Evolutionary conservation across 805 yeast genomes (phyloP).

Genomic region (Metschnikowia noctiluminum): DNA sequence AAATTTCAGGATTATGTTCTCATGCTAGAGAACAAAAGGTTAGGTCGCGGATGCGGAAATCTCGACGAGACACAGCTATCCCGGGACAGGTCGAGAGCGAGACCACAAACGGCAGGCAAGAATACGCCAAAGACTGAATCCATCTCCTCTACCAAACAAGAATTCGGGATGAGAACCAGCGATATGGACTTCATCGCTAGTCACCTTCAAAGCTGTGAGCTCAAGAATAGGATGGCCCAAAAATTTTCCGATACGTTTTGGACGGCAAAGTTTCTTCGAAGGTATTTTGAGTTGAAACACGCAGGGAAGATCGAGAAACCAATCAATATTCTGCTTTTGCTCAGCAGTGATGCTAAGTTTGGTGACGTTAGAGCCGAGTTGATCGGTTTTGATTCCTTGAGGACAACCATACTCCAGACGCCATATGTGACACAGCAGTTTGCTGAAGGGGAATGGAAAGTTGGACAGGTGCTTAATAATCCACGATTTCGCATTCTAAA

Average conservation of each 20-base stretch:
- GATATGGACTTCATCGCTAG: conserved; percentile 36
- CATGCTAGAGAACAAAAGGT: neutral
- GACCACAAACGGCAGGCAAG: neutral
- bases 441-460: conserved; percentile 18
- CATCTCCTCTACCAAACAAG: neutral
- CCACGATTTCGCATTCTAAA: conserved; percentile 20
- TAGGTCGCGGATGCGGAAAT: neutral
- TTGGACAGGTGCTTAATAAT: conserved; percentile 23
- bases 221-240: conserved; percentile 29
- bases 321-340: conserved; percentile 22
- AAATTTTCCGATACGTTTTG: conserved; percentile 34
- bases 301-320: conserved; percentile 17
- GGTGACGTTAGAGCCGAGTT: conserved; percentile 28
- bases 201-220: conserved; percentile 46
- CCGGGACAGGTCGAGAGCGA: neutral
- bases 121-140: neutral
- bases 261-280: conserved; percentile 32
- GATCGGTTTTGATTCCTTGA: conserved; percentile 24
- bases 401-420: conserved; percentile 22
- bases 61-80: neutral
- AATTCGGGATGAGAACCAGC: conserved; percentile 7
- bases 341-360: conserved; percentile 25
- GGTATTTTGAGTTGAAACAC: conserved; percentile 22
- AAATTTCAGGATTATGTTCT: conserved; percentile 39
- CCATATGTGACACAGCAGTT: conserved; percentile 19